These are phyloP conservation scores for Apostasia ramifera DNA, from an alignment of 106 monocot genomes.

Conservation along the genomic window DNA sequence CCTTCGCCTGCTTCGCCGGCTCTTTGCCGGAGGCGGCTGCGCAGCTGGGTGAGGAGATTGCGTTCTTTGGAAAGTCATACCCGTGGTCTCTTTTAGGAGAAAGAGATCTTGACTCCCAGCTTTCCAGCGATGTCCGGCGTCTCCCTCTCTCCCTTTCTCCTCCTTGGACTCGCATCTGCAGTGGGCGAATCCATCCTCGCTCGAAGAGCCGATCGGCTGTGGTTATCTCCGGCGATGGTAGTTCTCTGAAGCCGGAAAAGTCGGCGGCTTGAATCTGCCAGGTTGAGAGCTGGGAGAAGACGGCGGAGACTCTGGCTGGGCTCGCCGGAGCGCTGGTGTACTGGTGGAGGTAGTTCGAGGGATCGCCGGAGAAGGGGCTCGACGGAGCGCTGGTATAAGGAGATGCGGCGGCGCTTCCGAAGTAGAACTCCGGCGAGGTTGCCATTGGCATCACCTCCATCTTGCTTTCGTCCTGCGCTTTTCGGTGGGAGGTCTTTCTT, in stretches of 20 bases:
- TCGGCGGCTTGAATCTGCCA: background rate
- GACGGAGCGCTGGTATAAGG: slow-evolving; percentile 36
- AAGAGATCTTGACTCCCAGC: slow-evolving; percentile 27
- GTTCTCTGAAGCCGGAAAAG: background rate
- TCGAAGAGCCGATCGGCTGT: background rate
- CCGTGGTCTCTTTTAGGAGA: slow-evolving; percentile 28
- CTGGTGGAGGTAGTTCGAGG: slow-evolving; percentile 19
- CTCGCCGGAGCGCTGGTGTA: slow-evolving; percentile 46
- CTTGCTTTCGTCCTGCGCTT: no score
- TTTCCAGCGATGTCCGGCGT: background rate
- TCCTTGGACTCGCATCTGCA: background rate
- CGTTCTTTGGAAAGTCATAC: background rate
- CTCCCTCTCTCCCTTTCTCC: slow-evolving; percentile 6
- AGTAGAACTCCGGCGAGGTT: slow-evolving; percentile 10
- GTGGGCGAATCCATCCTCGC: slow-evolving; percentile 4
- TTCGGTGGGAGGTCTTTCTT: no score
- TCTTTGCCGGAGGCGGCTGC: background rate
- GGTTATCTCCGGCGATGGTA: background rate
- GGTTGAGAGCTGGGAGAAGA: background rate
- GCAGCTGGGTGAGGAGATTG: background rate
- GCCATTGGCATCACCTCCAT: no score
- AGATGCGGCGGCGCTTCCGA: slow-evolving; percentile 14
- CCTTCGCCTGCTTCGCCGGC: background rate
- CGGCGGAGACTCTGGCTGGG: slow-evolving; percentile 12
- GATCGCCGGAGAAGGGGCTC: slow-evolving; percentile 29